These are phyloP conservation scores for Candida namnaoensis DNA, from an alignment of 805 yeast species.

Conservation along the genomic window DNA sequence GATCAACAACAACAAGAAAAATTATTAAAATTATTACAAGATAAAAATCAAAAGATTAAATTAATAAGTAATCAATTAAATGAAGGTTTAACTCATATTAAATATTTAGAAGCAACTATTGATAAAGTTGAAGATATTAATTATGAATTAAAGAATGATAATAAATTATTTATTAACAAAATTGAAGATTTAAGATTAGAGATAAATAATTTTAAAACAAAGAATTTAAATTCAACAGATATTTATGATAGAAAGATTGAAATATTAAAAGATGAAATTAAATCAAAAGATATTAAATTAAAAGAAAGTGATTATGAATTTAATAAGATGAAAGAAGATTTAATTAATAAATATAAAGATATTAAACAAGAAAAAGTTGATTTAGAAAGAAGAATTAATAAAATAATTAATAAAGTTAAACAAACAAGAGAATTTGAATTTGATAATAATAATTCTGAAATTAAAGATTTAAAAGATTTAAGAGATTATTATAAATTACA, in stretches of 20 bases:
- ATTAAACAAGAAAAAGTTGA: slow-evolving; percentile 16
- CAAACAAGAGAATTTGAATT: slow-evolving; percentile 7
- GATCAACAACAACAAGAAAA: slow-evolving; percentile 14
- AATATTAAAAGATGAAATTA: slow-evolving; percentile 6
- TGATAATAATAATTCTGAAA: slow-evolving; percentile 3
- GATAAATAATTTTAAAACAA: slow-evolving; percentile 5
- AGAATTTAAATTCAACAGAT: slow-evolving; percentile 1
- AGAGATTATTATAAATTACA: slow-evolving; percentile 37
- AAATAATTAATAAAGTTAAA: slow-evolving; percentile 15
- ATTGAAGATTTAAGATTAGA: slow-evolving; percentile 22
- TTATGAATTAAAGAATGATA: slow-evolving; percentile 21
- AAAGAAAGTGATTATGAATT: slow-evolving; percentile 12
- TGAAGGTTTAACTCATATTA: slow-evolving; percentile 17
- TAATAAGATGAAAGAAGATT: slow-evolving; percentile 23
- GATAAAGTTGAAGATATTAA: slow-evolving; percentile 23
- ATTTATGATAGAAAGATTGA: too few species aligned
- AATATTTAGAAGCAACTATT: slow-evolving; percentile 19
- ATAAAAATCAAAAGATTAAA: slow-evolving; percentile 14
- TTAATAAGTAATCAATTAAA: slow-evolving; percentile 14
- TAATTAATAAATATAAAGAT: slow-evolving; percentile 17
- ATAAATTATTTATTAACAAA: slow-evolving; percentile 20
- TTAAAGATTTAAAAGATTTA: slow-evolving; percentile 26
- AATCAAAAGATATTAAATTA: slow-evolving; percentile 9
- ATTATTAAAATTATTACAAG: slow-evolving; percentile 16
- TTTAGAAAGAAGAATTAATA: slow-evolving; percentile 23